Base-by-base conservation (phyloP, 176 grass and related monocot genomes). In the Coix lacrymajobi region DNA sequence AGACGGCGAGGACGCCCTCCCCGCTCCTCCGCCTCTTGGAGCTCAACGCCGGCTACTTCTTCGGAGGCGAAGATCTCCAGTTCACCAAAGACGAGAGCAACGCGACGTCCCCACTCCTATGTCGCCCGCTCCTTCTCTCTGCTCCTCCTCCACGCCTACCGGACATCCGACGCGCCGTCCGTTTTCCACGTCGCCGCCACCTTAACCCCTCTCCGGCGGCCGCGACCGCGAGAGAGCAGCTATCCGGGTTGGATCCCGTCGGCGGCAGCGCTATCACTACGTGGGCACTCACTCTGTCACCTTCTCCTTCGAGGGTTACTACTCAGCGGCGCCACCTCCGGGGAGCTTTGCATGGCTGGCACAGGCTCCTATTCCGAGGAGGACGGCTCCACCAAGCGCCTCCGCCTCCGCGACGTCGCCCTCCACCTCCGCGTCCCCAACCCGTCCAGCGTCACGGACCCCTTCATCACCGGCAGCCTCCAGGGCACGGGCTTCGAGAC, bases 11-110 rank as follows among this genome's bases (percentile, higher is more conserved):
- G 63, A 58, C 13, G 8, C 40, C 22, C 80, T 82, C n/a, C n/a
- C 58, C 14, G 11, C 78, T 89, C 32, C 77, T 85, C 58, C 6
- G 26, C 34, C 8, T 12, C 57, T 34, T 64, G 37, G 25, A 69
- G 79, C 63, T 82, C 83, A 30, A 52, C 76, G 26, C 40, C 61
- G 77, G 43, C 30, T 92, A 80, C 76, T 94, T 94, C 87, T 60
- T 74, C 76, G 87, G 87, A 8, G 89, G 89, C 48, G 22, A 62
- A 33, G 77, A 49, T 13, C 0, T 39, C 13, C 49, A 94, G 15
- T 94, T 97, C 60, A 34, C 64, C 22, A 51, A 80, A 80, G 43
- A 58, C 10, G 73, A 78, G 1, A 4, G 15, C 60, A 58, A 78
- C 25, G 26, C 0, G 14, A 48, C 41, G 6, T 46, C 40, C n/a